Evolutionary conservation across 2,329 filamentous ascomycete species (phyloP).

Genomic region (Talaromyces amestolkiae): DNA sequence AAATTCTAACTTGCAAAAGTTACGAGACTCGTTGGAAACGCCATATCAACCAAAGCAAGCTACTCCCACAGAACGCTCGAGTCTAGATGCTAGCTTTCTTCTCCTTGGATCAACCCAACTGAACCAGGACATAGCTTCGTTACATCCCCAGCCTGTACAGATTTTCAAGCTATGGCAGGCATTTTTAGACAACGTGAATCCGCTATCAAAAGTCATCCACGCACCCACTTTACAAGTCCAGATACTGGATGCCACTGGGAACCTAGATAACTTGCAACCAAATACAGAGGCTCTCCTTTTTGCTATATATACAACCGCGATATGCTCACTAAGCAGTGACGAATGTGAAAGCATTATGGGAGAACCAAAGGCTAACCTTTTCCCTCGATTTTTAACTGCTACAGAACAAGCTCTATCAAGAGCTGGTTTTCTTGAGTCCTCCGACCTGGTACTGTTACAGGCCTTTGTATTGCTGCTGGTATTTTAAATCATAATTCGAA

Average conservation of each 20-base stretch:
- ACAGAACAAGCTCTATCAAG: neutral
- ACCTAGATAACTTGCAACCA: neutral
- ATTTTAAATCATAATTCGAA: neutral
- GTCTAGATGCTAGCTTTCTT: neutral
- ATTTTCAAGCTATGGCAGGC: slow-evolving; percentile 55
- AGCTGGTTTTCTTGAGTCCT: neutral
- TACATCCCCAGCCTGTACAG: slow-evolving; percentile 43
- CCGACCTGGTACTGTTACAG: neutral
- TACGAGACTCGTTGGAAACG: neutral
- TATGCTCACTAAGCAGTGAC: neutral
- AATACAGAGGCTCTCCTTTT: neutral
- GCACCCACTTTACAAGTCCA: slow-evolving; percentile 35
- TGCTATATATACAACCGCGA: neutral
- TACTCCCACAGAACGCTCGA: neutral
- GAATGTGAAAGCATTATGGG: neutral
- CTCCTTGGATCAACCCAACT: neutral
- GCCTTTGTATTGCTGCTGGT: neutral
- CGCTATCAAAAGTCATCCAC: slow-evolving; percentile 60
- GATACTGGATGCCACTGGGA: neutral
- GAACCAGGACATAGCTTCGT: neutral
- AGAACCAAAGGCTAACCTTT: neutral
- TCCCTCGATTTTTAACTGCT: neutral
- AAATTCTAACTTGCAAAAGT: neutral
- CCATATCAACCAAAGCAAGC: neutral
- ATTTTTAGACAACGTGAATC: slow-evolving; percentile 61